These are phyloP conservation scores for Pistacia atlantica DNA, from an alignment of 345 rosid species.

Conservation along the genomic window DNA sequence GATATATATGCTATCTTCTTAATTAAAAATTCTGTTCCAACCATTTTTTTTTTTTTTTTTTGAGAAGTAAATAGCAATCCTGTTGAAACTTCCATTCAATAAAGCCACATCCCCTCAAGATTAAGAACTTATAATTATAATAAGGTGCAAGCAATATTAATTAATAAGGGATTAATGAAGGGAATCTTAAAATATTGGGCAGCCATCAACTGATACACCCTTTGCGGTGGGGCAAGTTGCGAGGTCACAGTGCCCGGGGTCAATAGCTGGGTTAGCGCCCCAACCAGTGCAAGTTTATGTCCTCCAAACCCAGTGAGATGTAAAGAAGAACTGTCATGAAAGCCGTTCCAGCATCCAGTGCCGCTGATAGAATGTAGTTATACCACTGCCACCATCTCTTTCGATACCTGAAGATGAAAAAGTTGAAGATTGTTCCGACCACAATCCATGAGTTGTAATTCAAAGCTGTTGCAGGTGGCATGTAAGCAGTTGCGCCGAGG, in stretches of 20 bases:
- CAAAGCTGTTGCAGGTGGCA: conserved; percentile 38
- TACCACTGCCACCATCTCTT: conserved; percentile 51
- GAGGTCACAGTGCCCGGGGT: conserved; percentile 43
- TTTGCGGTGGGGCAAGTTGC: conserved; percentile 43
- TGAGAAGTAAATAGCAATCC: too few relatives aligned
- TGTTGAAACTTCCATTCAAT: too few relatives aligned
- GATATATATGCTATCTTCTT: too few relatives aligned
- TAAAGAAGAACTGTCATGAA: conserved; percentile 45
- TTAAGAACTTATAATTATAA: too few relatives aligned
- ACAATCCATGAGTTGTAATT: conserved; percentile 38
- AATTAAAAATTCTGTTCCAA: too few relatives aligned
- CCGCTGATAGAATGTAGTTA: conserved; percentile 49
- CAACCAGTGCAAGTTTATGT: conserved; percentile 40
- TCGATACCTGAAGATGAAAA: conserved; percentile 35
- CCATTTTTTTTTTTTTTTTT: too few relatives aligned
- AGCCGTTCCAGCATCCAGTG: conserved; percentile 49
- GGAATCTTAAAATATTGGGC: conserved; percentile 30
- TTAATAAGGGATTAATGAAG: too few relatives aligned
- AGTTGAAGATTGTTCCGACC: conserved; percentile 41
- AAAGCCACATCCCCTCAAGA: too few relatives aligned
- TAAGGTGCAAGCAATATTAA: too few relatives aligned
- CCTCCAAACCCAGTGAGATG: conserved; percentile 30
- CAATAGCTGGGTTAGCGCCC: conserved; percentile 32
- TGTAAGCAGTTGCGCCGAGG: conserved; percentile 34
- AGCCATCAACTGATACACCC: conserved; percentile 34